These are phyloP conservation scores for Anthracocystis setariae DNA, from an alignment of 1,284 basidiomycete genomes.

Conservation along the genomic window DNA sequence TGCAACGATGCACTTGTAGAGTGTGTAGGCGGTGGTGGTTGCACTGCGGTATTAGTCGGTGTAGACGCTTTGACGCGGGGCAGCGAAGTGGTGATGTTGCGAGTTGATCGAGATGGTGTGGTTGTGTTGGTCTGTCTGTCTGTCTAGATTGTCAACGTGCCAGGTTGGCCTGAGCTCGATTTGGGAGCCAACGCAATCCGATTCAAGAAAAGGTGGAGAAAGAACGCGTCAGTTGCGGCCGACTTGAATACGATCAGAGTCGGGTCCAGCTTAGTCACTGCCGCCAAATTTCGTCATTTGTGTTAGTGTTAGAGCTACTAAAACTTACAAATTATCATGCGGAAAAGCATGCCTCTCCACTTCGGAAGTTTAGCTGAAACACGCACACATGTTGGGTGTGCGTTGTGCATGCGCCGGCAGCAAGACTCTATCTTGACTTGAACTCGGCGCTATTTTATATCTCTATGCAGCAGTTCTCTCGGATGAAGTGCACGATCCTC, in stretches of 20 bases:
- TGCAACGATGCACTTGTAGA: not conserved
- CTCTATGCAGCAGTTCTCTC: no score
- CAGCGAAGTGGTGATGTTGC: not conserved
- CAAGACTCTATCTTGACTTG: no score
- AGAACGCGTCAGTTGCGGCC: constrained; percentile 33
- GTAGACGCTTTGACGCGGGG: no score
- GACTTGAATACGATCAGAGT: not conserved
- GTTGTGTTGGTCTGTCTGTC: constrained; percentile 13
- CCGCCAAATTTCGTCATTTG: constrained; percentile 12
- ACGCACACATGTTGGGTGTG: not conserved
- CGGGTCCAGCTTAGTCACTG: constrained; percentile 11
- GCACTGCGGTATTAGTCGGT: no score
- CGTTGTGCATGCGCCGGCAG: not conserved
- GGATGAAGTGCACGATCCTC: no score
- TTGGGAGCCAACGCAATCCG: no score
- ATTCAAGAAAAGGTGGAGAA: constrained; percentile 11
- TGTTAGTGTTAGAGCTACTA: not conserved
- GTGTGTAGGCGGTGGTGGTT: no score
- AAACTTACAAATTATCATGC: not conserved
- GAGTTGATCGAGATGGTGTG: no score
- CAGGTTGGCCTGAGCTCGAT: constrained; percentile 13
- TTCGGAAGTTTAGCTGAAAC: not conserved
- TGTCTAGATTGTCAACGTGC: no score
- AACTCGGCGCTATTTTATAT: no score
- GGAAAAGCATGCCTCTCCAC: no score